These are phyloP conservation scores for Diaporthe destruens DNA, from an alignment of 2,329 filamentous ascomycete species.

Conservation along the genomic window DNA sequence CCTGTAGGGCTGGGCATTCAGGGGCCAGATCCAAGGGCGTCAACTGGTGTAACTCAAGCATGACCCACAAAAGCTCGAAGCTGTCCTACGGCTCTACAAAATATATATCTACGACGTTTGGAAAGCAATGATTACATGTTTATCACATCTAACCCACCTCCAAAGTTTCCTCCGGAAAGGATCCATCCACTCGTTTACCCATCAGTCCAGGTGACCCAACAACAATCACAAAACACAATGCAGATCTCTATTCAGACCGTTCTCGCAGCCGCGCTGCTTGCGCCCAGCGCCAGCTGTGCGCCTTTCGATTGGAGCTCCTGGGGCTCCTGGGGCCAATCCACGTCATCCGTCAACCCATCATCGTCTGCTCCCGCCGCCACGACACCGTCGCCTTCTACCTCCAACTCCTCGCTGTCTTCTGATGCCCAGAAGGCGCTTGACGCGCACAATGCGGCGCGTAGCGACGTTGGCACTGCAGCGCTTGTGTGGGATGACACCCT, in stretches of 20 bases:
- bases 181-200: constrained; percentile 10
- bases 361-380: neutral
- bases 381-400: neutral
- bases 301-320: constrained; percentile 21
- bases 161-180: neutral
- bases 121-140: neutral
- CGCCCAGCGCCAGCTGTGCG: constrained; percentile 9
- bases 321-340: constrained; percentile 17
- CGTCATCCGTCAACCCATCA: neutral
- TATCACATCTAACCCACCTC: neutral
- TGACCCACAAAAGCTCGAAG: constrained; percentile 5
- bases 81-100: neutral
- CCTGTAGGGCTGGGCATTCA: constrained; percentile 25
- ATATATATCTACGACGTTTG: neutral
- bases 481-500: constrained; percentile 16
- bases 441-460: constrained; percentile 10
- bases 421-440: constrained; percentile 21
- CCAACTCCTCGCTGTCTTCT: constrained; percentile 11
- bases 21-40: constrained; percentile 14
- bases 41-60: constrained; percentile 22
- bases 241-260: constrained; percentile 22
- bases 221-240: neutral
- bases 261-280: constrained; percentile 20
- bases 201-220: constrained; percentile 2
- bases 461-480: constrained; percentile 20